phyloP scores from a whole-genome alignment of 78 protist genomes.

The Dictyostelium capitatum region DNA sequence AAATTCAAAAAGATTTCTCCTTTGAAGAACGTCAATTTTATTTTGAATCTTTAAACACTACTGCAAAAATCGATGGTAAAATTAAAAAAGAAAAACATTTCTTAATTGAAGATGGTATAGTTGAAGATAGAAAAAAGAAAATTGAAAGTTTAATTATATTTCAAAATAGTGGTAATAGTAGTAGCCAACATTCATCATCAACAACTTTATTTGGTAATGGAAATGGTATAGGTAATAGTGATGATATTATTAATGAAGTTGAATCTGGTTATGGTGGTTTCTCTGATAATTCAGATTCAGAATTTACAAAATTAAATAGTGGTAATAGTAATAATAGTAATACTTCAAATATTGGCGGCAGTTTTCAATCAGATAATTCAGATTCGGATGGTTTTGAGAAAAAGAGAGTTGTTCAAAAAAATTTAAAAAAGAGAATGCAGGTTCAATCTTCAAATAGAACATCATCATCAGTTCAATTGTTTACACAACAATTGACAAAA shows the following conservation, averaged over 20 bases:
- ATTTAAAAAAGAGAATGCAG: constrained; percentile 1
- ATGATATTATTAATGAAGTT: too few relatives aligned
- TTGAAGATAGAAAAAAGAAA: constrained; percentile 66
- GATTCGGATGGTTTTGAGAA: neutral
- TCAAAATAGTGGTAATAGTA: neutral
- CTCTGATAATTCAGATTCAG: constrained; percentile 6
- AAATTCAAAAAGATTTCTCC: constrained; percentile 27
- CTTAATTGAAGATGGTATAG: constrained; percentile 61
- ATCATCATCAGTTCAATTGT: neutral
- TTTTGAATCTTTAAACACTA: constrained; percentile 44
- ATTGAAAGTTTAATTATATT: constrained; percentile 41
- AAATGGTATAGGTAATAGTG: neutral
- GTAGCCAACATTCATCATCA: neutral
- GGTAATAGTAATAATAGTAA: neutral
- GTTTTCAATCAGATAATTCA: neutral
- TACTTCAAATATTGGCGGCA: neutral
- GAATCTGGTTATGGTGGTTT: neutral
- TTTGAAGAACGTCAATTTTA: constrained; percentile 74
- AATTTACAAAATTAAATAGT: neutral
- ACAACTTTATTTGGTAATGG: neutral
- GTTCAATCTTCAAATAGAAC: neutral
- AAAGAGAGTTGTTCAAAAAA: neutral
- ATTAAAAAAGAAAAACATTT: constrained; percentile 1
- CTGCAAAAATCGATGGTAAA: neutral
- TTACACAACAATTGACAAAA: neutral